These are phyloP conservation scores for Aspergillus felis DNA, from an alignment of 2,329 filamentous ascomycete species.

Conservation along the genomic window DNA sequence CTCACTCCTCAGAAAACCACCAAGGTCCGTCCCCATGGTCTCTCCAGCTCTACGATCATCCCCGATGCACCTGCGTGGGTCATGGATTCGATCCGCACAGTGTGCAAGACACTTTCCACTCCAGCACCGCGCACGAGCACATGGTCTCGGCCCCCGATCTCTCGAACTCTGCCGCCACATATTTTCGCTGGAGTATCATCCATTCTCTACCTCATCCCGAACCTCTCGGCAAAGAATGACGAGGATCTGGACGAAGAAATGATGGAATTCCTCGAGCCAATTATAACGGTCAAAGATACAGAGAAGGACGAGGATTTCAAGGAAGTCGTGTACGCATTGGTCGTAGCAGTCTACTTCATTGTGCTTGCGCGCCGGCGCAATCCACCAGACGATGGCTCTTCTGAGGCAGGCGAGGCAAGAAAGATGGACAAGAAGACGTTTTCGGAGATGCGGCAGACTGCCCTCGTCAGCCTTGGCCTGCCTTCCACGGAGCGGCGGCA, in stretches of 20 bases:
- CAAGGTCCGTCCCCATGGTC: constrained; percentile 14
- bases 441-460: constrained; percentile 38
- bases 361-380: constrained; percentile 49
- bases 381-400: constrained; percentile 7
- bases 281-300: constrained; percentile 41
- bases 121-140: constrained; percentile 39
- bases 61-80: constrained; percentile 60
- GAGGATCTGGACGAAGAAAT: constrained; percentile 39
- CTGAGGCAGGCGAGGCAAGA: constrained; percentile 14
- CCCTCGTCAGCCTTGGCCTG: constrained; percentile 33
- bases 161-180: constrained; percentile 60
- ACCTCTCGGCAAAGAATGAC: constrained; percentile 47
- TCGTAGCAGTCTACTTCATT: constrained; percentile 44
- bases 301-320: constrained; percentile 46
- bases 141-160: constrained; percentile 36
- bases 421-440: constrained; percentile 42
- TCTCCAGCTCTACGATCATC: constrained; percentile 25
- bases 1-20: constrained; percentile 18
- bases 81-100: constrained; percentile 61
- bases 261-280: constrained; percentile 32
- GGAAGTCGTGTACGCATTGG: constrained; percentile 35
- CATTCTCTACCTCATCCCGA: constrained; percentile 47
- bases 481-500: constrained; percentile 41
- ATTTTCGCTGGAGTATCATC: constrained; percentile 68
- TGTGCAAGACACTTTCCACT: constrained; percentile 61